These are phyloP conservation scores for Solanum tacnaense DNA, from an alignment of 257 asterid genomes.

Conservation along the genomic window DNA sequence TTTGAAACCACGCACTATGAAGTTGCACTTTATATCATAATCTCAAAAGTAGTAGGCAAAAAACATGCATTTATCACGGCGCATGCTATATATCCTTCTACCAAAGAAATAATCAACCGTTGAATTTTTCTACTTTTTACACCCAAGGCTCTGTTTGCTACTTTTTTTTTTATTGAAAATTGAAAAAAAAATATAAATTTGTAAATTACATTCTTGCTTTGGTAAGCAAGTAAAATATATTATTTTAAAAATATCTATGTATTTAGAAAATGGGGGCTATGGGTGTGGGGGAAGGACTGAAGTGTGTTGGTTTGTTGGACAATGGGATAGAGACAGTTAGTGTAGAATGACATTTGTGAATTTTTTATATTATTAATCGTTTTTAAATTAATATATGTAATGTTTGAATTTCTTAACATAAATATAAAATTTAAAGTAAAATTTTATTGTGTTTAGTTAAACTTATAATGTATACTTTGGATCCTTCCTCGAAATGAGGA, in stretches of 20 bases:
- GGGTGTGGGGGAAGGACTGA: not conserved
- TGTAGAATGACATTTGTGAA: not conserved
- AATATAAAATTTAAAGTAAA: not conserved
- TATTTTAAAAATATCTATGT: not conserved
- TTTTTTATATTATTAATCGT: not conserved
- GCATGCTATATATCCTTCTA: not conserved
- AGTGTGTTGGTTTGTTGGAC: not conserved
- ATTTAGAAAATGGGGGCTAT: not conserved
- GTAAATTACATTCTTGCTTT: too few relatives aligned
- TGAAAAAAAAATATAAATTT: too few relatives aligned
- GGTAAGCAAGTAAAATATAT: too few relatives aligned
- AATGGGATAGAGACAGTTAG: not conserved
- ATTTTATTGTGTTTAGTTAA: not conserved
- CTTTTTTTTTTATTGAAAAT: too few relatives aligned
- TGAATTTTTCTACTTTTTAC: not conserved
- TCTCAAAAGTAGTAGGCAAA: not conserved
- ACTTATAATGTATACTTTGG: not conserved
- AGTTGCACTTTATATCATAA: not conserved
- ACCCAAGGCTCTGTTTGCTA: not conserved
- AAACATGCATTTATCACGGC: not conserved
- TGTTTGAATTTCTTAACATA: not conserved
- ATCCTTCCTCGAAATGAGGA: not conserved
- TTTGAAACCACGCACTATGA: not conserved
- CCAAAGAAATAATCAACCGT: not conserved
- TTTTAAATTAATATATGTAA: not conserved